Evolutionary conservation across 2,329 filamentous ascomycete species (phyloP), one percentile per base, ranked within the genome.

Genomic region (Aspergillus eucalypticola): DNA sequence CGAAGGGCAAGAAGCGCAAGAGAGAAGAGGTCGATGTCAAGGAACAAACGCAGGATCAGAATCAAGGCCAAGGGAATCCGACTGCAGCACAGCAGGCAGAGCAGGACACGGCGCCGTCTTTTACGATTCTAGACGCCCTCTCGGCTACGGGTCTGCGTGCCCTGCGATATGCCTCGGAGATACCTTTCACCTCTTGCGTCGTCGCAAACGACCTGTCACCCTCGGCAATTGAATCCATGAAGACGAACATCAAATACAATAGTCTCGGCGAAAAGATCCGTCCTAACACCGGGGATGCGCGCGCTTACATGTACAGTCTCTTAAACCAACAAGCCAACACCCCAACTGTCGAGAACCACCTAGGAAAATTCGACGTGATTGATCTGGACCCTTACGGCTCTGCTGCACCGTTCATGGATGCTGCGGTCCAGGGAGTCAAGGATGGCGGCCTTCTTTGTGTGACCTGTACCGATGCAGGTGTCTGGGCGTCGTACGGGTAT

Each of bases 361-460:
- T 75, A 35, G 67, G 87, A 71, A 87, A 84, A 69, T 99, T 96
- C 74, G 91, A 98, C 75, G 93, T 97, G 21, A 95, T 99, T 64
- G 95, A 99, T 73, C 84, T 99, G 29, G 95, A 99, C 73, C 95
- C 95, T 0, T 99, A 99, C 70, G 95, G 95, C 44, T 96, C 92
- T 0, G 95, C 94, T 0, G 91, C 91, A 8, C 90, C 91, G 1
- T 99, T 99, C 75, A 84, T 99, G 56, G 95, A 99, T 73, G 88
- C 91, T 1, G 92, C 95, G 1, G 82, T 99, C 8, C 93, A 97
- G 76, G 87, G 91, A 1, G 85, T 97, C 7, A 87, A 90, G 64
- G 91, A 97, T 67, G 94, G 94, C 1, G 95, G 95, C 3, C 82
- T 99, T 41, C 83, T 99, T 4, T 97, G 93, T 73, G 90, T 99